phyloP scores from a whole-genome alignment of 2,329 filamentous ascomycete species.

The Colletotrichum horii region DNA sequence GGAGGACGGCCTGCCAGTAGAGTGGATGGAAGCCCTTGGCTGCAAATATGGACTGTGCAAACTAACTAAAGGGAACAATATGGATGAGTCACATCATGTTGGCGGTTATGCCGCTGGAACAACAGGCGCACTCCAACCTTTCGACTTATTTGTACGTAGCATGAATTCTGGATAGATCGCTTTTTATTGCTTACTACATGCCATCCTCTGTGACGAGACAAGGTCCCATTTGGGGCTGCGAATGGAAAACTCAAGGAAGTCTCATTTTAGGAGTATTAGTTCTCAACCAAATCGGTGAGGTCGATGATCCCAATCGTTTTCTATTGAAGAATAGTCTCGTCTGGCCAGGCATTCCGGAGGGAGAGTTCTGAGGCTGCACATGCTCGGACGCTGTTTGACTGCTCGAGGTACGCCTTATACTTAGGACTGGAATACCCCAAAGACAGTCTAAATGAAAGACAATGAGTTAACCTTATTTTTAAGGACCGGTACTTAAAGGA shows the following conservation, averaged over 20 bases:
- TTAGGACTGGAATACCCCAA: background rate
- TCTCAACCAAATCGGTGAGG: background rate
- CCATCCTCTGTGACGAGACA: no score
- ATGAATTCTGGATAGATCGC: background rate
- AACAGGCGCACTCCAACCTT: no score
- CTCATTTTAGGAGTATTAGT: background rate
- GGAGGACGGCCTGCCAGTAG: no score
- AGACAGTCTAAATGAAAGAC: background rate
- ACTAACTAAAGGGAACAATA: background rate
- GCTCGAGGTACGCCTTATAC: background rate
- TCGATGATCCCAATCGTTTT: rapidly evolving
- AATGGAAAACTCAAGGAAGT: background rate
- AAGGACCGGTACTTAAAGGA: background rate
- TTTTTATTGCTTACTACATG: background rate
- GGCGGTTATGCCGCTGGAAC: background rate
- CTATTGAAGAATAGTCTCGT: background rate
- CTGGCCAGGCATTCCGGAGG: rapidly evolving
- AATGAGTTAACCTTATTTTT: background rate
- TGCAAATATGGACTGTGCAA: no score
- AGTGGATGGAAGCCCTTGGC: background rate
- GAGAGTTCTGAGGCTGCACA: background rate
- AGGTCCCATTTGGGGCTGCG: background rate
- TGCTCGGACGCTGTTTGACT: background rate
- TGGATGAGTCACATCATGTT: no score
- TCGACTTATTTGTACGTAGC: rapidly evolving